Evolutionary conservation across 176 grass and related monocot genomes (phyloP).

Genomic region (Carex cristatella): DNA sequence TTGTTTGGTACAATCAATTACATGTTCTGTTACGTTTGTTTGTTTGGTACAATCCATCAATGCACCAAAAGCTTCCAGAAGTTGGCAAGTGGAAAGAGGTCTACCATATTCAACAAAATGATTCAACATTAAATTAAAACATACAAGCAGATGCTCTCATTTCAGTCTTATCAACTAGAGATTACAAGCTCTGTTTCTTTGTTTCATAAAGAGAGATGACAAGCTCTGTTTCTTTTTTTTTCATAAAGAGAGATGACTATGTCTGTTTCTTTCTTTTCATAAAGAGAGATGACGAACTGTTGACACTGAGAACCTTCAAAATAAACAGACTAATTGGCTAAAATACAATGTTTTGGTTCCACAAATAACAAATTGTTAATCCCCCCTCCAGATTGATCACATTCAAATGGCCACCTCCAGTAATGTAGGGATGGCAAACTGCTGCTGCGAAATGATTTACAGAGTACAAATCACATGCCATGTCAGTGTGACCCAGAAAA

Average conservation of each 20-base stretch:
- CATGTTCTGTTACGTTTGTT: not conserved
- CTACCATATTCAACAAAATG: not conserved
- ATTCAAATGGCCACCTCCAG: not conserved
- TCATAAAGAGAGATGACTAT: not conserved
- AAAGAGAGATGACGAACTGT: not conserved
- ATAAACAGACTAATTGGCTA: slow-evolving; percentile 10
- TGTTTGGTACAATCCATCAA: not conserved
- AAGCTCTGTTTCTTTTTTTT: not conserved
- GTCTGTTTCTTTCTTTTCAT: too few species aligned
- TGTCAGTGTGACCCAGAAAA: slow-evolving; percentile 24
- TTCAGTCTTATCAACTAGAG: not conserved
- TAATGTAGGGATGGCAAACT: not conserved
- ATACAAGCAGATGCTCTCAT: not conserved
- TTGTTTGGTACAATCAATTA: not conserved
- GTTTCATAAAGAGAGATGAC: not conserved
- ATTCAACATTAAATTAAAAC: not conserved
- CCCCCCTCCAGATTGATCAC: not conserved
- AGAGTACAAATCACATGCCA: slow-evolving; percentile 1
- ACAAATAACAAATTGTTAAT: slow-evolving; percentile 1
- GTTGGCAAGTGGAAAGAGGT: not conserved
- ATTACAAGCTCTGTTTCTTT: not conserved
- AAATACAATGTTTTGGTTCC: not conserved
- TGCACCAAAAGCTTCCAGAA: not conserved
- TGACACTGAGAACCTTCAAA: not conserved
- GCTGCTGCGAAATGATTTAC: slow-evolving; percentile 9